Conservation (phyloP, 805 yeast genomes). For the Candida ulmi region DNA sequence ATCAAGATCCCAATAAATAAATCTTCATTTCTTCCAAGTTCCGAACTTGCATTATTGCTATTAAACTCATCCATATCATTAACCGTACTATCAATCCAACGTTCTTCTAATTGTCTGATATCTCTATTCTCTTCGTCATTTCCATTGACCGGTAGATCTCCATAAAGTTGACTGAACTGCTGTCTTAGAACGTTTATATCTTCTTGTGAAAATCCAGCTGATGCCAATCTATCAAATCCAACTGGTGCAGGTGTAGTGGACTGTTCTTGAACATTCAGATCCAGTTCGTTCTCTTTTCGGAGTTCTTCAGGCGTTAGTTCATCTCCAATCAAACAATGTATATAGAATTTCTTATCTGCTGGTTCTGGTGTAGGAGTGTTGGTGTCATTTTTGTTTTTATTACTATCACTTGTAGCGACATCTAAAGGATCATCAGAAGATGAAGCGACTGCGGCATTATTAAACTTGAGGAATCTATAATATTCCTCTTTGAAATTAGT, state of each 20-base stretch:
- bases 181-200: slow-evolving; percentile 68
- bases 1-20: slow-evolving; percentile 62
- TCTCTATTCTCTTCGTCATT: slow-evolving; percentile 34
- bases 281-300: slow-evolving; percentile 52
- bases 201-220: slow-evolving; percentile 77
- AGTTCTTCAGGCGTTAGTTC: slow-evolving; percentile 49
- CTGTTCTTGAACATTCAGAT: slow-evolving; percentile 42
- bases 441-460: not conserved
- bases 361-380: not conserved
- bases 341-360: slow-evolving; percentile 38
- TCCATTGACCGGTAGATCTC: slow-evolving; percentile 30
- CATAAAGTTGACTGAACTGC: slow-evolving; percentile 71
- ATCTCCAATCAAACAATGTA: slow-evolving; percentile 80
- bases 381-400: not conserved
- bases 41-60: slow-evolving; percentile 32
- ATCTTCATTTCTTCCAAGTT: slow-evolving; percentile 53
- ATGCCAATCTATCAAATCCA: slow-evolving; percentile 80
- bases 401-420: not conserved
- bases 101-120: slow-evolving; percentile 67
- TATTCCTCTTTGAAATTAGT: slow-evolving; percentile 52
- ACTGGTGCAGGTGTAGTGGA: slow-evolving; percentile 62
- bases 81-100: slow-evolving; percentile 82
- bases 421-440: slow-evolving; percentile 3
- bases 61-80: slow-evolving; percentile 41
- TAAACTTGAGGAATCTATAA: slow-evolving; percentile 23